Conservation (phyloP, 1,284 basidiomycete genomes). For the Caloboletus inedulis region DNA sequence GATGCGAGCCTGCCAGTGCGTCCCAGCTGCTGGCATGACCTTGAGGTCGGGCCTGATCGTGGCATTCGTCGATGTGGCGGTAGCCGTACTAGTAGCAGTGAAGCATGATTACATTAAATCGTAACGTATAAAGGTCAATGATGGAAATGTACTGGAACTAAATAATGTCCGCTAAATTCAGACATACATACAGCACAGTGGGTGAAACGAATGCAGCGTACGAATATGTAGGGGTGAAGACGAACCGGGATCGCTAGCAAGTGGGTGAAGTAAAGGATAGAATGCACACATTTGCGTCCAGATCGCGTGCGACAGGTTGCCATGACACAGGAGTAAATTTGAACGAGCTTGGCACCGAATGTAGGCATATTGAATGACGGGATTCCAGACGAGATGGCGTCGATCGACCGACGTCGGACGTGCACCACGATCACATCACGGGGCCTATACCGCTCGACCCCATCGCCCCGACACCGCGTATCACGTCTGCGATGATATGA, state of each 20-base stretch:
- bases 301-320: not conserved
- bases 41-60: not conserved
- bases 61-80: no score
- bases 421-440: slow-evolving; percentile 2
- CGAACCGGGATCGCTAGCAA: not conserved
- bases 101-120: not conserved
- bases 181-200: not conserved
- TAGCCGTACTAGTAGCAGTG: not conserved
- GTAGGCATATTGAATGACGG: no score
- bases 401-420: not conserved
- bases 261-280: not conserved
- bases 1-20: no score
- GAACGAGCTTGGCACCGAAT: not conserved
- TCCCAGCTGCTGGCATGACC: not conserved
- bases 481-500: slow-evolving; percentile 26
- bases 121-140: not conserved
- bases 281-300: no score
- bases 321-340: not conserved
- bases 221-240: not conserved
- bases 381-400: not conserved
- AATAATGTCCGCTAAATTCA: not conserved
- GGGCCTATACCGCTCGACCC: slow-evolving; percentile 7
- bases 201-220: not conserved
- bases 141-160: not conserved
- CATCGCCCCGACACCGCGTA: slow-evolving; percentile 29